Percentiles rank a stretch among this genome's conserved stretches.
Conservation (phyloP, 2,329 filamentous ascomycete species). For the Claviceps monticola region DNA sequence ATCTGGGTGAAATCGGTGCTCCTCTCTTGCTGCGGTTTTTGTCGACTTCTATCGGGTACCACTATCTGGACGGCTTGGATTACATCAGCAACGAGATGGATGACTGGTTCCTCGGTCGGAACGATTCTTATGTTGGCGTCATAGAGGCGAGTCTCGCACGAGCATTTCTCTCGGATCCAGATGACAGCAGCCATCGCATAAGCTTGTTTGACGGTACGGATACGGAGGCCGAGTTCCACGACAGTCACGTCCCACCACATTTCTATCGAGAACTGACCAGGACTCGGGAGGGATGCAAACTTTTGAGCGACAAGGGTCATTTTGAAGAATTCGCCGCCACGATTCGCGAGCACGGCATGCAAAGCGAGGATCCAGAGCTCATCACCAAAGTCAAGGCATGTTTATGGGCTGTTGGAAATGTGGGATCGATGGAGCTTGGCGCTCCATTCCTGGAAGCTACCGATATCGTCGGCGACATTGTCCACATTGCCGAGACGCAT, state of each 20-base stretch:
- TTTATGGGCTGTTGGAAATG: constrained; percentile 94
- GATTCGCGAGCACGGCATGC: constrained; percentile 76
- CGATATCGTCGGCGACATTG: constrained; percentile 76
- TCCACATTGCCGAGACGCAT: constrained; percentile 75
- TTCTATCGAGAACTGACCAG: constrained; percentile 93
- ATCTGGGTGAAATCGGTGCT: constrained; percentile 91
- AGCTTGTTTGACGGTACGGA: constrained; percentile 47
- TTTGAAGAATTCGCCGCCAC: constrained; percentile 87
- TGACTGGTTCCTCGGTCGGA: constrained; percentile 95
- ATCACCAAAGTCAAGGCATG: constrained; percentile 93
- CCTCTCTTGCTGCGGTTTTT: constrained; percentile 84
- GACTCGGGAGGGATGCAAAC: constrained; percentile 79
- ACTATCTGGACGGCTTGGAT: constrained; percentile 90
- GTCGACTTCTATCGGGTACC: constrained; percentile 92
- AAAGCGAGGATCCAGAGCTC: constrained; percentile 70
- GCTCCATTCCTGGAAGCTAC: constrained; percentile 85
- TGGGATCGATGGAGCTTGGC: constrained; percentile 94
- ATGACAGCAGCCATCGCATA: constrained; percentile 42
- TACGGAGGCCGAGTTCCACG: constrained; percentile 42
- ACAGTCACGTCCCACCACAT: constrained; percentile 73
- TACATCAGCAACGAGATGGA: constrained; percentile 99
- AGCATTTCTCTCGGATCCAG: constrained; percentile 57
- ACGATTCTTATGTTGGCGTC: constrained; percentile 87
- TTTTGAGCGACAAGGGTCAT: constrained; percentile 85
- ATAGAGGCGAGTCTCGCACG: constrained; percentile 92